Conservation (phyloP, 2,329 filamentous ascomycete genomes). For the Pestalotiopsis sp. region DNA sequence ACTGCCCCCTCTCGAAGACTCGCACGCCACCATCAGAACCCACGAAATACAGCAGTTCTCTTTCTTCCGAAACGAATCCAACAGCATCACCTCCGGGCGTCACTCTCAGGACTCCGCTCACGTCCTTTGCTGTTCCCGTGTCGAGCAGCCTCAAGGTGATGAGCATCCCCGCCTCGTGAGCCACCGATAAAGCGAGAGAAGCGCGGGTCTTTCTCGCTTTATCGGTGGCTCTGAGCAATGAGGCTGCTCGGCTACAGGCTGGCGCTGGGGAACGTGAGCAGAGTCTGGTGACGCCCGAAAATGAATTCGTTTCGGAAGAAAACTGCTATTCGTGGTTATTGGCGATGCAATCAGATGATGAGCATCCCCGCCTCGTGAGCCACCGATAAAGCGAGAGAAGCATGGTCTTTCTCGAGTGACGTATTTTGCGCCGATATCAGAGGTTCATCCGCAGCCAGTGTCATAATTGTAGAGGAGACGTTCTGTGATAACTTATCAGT, state of each 20-base stretch:
- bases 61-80: constrained; percentile 48
- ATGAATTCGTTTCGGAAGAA: too few relatives aligned
- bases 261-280: too few relatives aligned
- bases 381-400: constrained; percentile 68
- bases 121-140: constrained; percentile 85
- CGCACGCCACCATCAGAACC: constrained; percentile 76
- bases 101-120: constrained; percentile 83
- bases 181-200: too few relatives aligned
- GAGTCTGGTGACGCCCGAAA: too few relatives aligned
- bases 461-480: constrained; percentile 67
- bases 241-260: too few relatives aligned
- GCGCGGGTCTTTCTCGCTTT: too few relatives aligned
- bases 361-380: too few relatives aligned
- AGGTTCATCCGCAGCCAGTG: constrained; percentile 72
- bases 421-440: constrained; percentile 64
- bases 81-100: constrained; percentile 54
- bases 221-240: too few relatives aligned
- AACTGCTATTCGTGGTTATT: too few relatives aligned
- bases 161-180: constrained; percentile 73
- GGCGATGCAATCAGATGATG: too few relatives aligned
- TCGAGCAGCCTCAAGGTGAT: constrained; percentile 76
- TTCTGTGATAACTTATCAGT: constrained; percentile 40
- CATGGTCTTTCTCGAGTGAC: constrained; percentile 69
- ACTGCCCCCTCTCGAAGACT: constrained; percentile 82
- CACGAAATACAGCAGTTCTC: constrained; percentile 81